phyloP scores from a whole-genome alignment of 83 land plant species.

The Picea abies region DNA sequence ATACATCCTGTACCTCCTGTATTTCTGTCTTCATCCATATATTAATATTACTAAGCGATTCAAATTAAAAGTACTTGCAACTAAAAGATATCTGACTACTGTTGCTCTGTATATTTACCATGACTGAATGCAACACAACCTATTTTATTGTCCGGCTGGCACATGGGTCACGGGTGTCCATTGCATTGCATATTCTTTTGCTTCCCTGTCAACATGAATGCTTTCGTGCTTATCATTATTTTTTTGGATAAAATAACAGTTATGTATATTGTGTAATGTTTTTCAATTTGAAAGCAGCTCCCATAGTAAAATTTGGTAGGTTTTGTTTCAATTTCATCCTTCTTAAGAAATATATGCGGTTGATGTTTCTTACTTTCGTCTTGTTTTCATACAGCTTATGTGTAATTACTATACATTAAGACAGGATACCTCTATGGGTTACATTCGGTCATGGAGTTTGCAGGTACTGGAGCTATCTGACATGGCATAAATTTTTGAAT shows the following conservation, averaged over 20 bases:
- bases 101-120: background rate
- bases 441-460: conserved; percentile 74
- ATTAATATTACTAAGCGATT: background rate
- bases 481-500: background rate
- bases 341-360: background rate
- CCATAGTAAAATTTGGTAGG: background rate
- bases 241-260: background rate
- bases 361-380: conserved; percentile 4
- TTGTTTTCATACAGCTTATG: conserved; percentile 70
- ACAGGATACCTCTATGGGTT: conserved; percentile 89
- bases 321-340: background rate
- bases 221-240: background rate
- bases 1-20: background rate
- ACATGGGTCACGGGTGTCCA: background rate
- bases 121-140: background rate
- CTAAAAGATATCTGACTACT: background rate
- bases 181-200: background rate
- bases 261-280: background rate
- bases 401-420: conserved; percentile 97
- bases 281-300: background rate
- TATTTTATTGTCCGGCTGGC: background rate
- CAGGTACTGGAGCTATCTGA: conserved; percentile 54
- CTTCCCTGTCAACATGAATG: background rate
- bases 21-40: background rate
- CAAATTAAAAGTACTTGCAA: background rate